These are phyloP conservation scores for Aureobasidium namibiae DNA, from an alignment of 2,329 filamentous ascomycete genomes.

Conservation along the genomic window DNA sequence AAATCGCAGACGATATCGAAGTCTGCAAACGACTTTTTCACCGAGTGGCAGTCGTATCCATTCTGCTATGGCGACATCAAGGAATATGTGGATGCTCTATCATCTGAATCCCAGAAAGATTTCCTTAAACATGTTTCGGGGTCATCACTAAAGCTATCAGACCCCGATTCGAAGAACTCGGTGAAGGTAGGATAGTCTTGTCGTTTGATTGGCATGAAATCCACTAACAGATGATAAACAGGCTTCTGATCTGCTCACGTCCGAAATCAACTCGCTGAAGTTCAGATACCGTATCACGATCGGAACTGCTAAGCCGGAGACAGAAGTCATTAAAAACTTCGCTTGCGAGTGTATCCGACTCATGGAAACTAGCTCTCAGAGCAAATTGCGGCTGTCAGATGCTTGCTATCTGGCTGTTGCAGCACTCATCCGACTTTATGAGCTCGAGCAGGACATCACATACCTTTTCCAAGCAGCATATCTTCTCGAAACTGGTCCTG, in stretches of 20 bases:
- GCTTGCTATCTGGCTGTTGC: slow-evolving; percentile 27
- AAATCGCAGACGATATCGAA: background rate
- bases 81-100: slow-evolving; percentile 5
- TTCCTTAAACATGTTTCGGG: background rate
- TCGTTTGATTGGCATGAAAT: too few relatives aligned
- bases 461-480: slow-evolving; percentile 25
- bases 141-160: background rate
- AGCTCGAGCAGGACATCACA: slow-evolving; percentile 14
- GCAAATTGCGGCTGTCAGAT: slow-evolving; percentile 20
- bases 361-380: slow-evolving; percentile 16
- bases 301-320: slow-evolving; percentile 3
- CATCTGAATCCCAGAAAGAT: background rate
- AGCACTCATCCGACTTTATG: slow-evolving; percentile 22
- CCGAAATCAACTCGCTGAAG: slow-evolving; percentile 20
- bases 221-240: background rate
- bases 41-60: slow-evolving; percentile 7
- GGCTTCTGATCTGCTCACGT: slow-evolving; percentile 17
- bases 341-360: slow-evolving; percentile 20
- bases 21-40: slow-evolving; percentile 8
- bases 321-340: slow-evolving; percentile 18
- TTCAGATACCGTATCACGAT: slow-evolving; percentile 17
- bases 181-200: background rate
- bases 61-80: slow-evolving; percentile 13
- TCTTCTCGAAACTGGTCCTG: slow-evolving; percentile 20
- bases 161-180: background rate